Evolutionary conservation across 208 protist genomes (phyloP).

Genomic region (Leishmania lainsoni): DNA sequence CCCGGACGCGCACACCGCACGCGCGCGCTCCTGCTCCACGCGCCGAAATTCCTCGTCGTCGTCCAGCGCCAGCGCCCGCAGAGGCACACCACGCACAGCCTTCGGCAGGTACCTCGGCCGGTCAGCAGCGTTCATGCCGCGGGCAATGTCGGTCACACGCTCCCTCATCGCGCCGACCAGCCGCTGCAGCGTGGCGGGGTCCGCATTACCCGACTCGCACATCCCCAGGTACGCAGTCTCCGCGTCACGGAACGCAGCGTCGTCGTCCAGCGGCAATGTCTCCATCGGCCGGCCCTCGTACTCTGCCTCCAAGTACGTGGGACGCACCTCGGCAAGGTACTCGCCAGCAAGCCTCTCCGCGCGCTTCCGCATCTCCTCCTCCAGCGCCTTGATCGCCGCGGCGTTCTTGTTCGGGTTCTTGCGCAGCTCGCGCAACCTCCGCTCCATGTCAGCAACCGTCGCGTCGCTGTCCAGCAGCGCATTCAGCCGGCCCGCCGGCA

Average conservation of each 20-base stretch:
- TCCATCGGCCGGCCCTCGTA: constrained; percentile 43
- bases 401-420: constrained; percentile 41
- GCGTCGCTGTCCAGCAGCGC: constrained; percentile 40
- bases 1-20: constrained; percentile 31
- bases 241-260: constrained; percentile 43
- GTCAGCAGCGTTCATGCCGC: constrained; percentile 47
- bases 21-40: constrained; percentile 45
- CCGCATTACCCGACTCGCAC: constrained; percentile 24
- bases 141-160: constrained; percentile 48
- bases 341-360: constrained; percentile 21
- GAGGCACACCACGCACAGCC: constrained; percentile 48
- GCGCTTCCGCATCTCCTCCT: constrained; percentile 41
- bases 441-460: constrained; percentile 31
- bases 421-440: constrained; percentile 41
- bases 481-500: not conserved
- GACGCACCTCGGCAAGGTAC: constrained; percentile 22
- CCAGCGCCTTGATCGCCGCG: constrained; percentile 33
- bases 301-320: constrained; percentile 34
- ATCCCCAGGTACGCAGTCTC: constrained; percentile 45
- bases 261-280: constrained; percentile 41
- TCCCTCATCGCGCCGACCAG: constrained; percentile 40
- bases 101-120: constrained; percentile 41
- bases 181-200: constrained; percentile 23
- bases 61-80: constrained; percentile 51
- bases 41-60: constrained; percentile 46